Percentiles rank a stretch among this genome's conserved stretches.
Conservation (phyloP, 2,329 filamentous ascomycete species). For the Neurospora sp. region DNA sequence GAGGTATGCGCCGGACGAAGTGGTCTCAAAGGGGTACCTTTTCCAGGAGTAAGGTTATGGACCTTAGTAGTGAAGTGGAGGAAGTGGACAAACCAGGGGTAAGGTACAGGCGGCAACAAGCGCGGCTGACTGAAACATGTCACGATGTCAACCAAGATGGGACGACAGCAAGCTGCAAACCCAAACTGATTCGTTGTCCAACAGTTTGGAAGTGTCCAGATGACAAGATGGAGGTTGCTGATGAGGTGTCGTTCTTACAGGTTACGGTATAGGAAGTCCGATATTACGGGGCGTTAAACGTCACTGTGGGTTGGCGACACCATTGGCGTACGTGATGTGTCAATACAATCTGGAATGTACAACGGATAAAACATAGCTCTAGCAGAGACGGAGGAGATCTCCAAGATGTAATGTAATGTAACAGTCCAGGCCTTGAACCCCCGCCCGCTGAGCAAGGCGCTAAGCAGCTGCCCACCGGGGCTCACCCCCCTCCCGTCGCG, state of each 20-base stretch:
- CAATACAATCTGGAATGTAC: neutral
- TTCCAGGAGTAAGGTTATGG: neutral
- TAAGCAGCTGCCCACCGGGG: neutral
- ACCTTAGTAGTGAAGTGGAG: neutral
- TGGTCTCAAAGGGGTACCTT: neutral
- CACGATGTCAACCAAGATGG: neutral
- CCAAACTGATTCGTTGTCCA: neutral
- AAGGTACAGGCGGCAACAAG: neutral
- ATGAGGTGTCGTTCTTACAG: neutral
- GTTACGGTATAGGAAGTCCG: neutral
- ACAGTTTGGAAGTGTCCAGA: neutral
- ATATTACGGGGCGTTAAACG: neutral
- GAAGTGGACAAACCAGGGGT: neutral
- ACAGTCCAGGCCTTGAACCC: neutral
- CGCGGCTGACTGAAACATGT: neutral
- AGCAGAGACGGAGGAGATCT: neutral
- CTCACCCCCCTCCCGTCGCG: neutral
- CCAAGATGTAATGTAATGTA: neutral
- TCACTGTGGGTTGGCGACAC: neutral
- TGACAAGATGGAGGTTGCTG: neutral
- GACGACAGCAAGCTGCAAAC: neutral
- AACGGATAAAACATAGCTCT: neutral
- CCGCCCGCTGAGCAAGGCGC: neutral
- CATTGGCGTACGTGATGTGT: neutral
- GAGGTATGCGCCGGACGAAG: neutral